These are phyloP conservation scores for Pyropia yezoensis DNA, from an alignment of 23 red algal species.

Conservation along the genomic window DNA sequence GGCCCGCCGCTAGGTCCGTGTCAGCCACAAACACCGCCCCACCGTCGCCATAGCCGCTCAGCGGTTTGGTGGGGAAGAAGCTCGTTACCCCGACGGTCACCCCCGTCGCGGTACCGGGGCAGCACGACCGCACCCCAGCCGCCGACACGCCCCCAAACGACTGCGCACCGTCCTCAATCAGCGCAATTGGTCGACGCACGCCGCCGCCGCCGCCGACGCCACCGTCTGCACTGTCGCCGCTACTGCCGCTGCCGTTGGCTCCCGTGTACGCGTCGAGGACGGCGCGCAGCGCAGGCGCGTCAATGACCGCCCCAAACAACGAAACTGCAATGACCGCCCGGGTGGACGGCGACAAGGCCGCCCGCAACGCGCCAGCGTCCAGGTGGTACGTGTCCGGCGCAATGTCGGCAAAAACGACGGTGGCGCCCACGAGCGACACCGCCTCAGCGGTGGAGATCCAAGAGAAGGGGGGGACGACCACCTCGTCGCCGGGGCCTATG, in stretches of 20 bases:
- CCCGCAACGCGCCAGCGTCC: conserved; percentile 12
- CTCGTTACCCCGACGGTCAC: conserved; percentile 32
- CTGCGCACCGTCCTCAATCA: conserved; percentile 79
- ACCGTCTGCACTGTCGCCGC: no score
- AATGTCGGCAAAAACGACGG: conserved; percentile 51
- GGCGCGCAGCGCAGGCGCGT: conserved; percentile 16
- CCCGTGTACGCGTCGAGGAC: conserved; percentile 27
- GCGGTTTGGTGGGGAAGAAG: conserved; percentile 75
- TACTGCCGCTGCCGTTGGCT: no score
- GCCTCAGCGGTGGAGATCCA: conserved; percentile 64
- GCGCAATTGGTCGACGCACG: conserved; percentile 14
- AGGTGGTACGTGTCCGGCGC: conserved; percentile 39
- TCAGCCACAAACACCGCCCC: conserved; percentile 63
- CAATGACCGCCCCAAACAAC: conserved; percentile 44
- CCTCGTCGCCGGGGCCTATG: conserved; percentile 33
- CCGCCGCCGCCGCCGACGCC: no score
- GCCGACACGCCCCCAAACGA: conserved; percentile 45
- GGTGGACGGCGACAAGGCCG: conserved; percentile 16
- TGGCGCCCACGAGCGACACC: conserved; percentile 49
- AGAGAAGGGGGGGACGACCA: conserved; percentile 53
- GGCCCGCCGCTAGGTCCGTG: conserved; percentile 14
- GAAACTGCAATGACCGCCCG: conserved; percentile 59
- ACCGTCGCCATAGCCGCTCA: conserved; percentile 68
- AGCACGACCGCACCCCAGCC: conserved; percentile 14
- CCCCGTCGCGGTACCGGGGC: conserved; percentile 11